Conservation (phyloP, 495 filamentous ascomycete species). For the Tuber umbilicatum region DNA sequence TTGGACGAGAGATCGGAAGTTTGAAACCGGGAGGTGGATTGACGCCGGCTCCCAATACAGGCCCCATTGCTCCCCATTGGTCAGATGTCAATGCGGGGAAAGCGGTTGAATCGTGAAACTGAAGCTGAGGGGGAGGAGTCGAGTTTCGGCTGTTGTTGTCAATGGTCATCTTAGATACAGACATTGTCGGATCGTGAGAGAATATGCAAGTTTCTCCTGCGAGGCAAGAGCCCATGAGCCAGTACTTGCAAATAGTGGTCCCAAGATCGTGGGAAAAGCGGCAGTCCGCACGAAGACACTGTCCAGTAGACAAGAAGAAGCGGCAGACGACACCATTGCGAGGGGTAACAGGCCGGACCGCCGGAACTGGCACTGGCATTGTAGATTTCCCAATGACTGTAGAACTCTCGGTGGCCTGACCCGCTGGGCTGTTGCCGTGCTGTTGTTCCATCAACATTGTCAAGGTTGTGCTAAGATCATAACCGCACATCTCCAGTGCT, state of each 20-base stretch:
- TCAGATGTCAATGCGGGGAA: slow-evolving; percentile 74
- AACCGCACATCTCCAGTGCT: slow-evolving; percentile 79
- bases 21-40: slow-evolving; percentile 61
- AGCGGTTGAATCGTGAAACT: slow-evolving; percentile 79
- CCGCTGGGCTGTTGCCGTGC: slow-evolving; percentile 42
- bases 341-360: slow-evolving; percentile 61
- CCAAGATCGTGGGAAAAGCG: slow-evolving; percentile 95
- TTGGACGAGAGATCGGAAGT: slow-evolving; percentile 70
- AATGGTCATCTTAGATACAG: slow-evolving; percentile 43
- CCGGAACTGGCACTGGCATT: slow-evolving; percentile 51
- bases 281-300: slow-evolving; percentile 90
- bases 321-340: slow-evolving; percentile 87
- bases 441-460: slow-evolving; percentile 64
- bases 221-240: slow-evolving; percentile 92
- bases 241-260: slow-evolving; percentile 98
- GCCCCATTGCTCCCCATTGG: slow-evolving; percentile 54
- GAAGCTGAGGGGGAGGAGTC: slow-evolving; percentile 54
- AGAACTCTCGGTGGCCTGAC: slow-evolving; percentile 47
- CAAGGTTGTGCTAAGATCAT: slow-evolving; percentile 87
- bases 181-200: slow-evolving; percentile 80
- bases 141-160: slow-evolving; percentile 42
- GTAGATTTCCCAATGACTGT: slow-evolving; percentile 89
- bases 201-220: slow-evolving; percentile 94
- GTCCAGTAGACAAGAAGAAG: slow-evolving; percentile 86
- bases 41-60: slow-evolving; percentile 43